phyloP scores from a whole-genome alignment of 768 basidiomycete genomes.

The Fomitopsis serialis region DNA sequence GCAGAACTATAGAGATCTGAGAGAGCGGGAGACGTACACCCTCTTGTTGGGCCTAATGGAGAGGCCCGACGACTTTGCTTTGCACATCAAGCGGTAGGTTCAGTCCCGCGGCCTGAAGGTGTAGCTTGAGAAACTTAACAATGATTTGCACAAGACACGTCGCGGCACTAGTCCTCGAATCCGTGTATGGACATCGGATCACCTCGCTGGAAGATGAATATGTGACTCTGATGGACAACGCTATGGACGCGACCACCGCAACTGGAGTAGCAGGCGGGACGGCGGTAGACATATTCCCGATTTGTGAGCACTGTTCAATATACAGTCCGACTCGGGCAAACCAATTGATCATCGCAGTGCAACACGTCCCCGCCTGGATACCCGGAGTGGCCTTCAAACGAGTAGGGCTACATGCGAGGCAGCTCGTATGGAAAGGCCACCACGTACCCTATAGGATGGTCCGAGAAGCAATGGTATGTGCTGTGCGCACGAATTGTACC shows the following conservation, averaged over 20 bases:
- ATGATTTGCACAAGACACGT: not conserved
- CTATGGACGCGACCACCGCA: constrained; percentile 9
- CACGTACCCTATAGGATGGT: not conserved
- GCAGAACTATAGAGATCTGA: not conserved
- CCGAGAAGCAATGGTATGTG: not conserved
- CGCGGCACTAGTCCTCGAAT: not conserved
- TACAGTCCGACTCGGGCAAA: not conserved
- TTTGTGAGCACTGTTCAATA: constrained; percentile 1
- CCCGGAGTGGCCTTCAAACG: constrained; percentile 21
- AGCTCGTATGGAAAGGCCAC: not conserved
- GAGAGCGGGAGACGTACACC: not conserved
- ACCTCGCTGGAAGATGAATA: constrained; percentile 12
- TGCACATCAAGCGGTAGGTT: not conserved
- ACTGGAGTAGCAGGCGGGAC: constrained; percentile 3
- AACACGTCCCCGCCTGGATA: constrained; percentile 23
- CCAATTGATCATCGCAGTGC: constrained; percentile 9
- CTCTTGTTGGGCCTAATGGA: not conserved
- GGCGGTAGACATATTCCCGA: constrained; percentile 10
- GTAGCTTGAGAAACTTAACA: not conserved
- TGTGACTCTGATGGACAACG: constrained; percentile 13
- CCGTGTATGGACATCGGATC: not conserved
- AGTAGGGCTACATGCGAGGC: constrained; percentile 1
- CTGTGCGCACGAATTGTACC: not conserved
- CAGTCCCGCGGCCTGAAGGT: too few relatives aligned
- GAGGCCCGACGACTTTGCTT: not conserved